Percentiles rank a stretch among this genome's conserved stretches.
phyloP scores from a whole-genome alignment of 2,329 filamentous ascomycete genomes.

The Waltergamsia citrina region DNA sequence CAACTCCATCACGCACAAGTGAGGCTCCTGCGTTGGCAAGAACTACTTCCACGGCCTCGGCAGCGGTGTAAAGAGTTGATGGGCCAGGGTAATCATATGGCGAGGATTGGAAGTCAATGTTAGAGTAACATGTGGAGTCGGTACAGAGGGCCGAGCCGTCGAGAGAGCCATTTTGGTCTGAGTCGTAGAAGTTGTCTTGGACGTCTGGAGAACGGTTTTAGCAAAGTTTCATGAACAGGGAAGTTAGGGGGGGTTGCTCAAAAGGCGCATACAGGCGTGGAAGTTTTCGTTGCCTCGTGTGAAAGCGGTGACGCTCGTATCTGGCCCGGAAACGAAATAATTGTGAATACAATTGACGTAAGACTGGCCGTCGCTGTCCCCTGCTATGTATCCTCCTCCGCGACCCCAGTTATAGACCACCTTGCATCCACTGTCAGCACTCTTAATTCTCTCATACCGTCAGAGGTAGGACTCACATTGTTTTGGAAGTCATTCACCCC shows the following conservation, averaged over 20 bases:
- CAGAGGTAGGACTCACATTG: conserved; percentile 13
- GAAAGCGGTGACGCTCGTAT: conserved; percentile 37
- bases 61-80: conserved; percentile 23
- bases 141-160: conserved; percentile 34
- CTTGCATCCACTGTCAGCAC: conserved; percentile 11
- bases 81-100: conserved; percentile 34
- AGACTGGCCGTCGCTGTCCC: conserved; percentile 34
- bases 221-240: no score
- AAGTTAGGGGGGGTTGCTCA: neutral
- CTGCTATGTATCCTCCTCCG: conserved; percentile 44
- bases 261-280: conserved; percentile 29
- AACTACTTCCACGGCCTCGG: conserved; percentile 29
- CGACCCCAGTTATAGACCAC: conserved; percentile 47
- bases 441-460: neutral
- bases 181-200: conserved; percentile 41
- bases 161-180: conserved; percentile 35
- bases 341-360: conserved; percentile 45
- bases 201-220: conserved; percentile 22
- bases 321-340: conserved; percentile 46
- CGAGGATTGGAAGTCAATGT: conserved; percentile 28
- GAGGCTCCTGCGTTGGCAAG: conserved; percentile 30
- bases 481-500: conserved; percentile 44
- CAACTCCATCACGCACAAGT: conserved; percentile 31
- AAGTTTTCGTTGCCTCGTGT: conserved; percentile 45
- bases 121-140: conserved; percentile 32